Percentiles rank a stretch among this genome's conserved stretches.
Conservation (phyloP, 805 yeast species). For the Pichia heedii region DNA sequence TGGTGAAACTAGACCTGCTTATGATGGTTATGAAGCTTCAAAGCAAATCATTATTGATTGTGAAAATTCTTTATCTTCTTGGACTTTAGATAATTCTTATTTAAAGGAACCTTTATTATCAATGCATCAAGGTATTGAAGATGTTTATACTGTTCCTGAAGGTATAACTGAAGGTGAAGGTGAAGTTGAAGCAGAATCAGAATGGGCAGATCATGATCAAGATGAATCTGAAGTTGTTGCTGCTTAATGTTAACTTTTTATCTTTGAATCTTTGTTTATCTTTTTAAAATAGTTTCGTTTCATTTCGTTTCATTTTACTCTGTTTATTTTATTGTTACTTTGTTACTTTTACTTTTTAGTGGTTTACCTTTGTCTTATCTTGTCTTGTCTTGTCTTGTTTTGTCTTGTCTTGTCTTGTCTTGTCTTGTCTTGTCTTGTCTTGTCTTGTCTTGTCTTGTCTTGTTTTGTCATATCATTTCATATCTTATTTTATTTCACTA, state of each 20-base stretch:
- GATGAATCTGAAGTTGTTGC: slow-evolving; percentile 10
- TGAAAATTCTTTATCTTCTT: slow-evolving; percentile 74
- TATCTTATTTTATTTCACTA: too few relatives aligned
- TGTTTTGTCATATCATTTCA: too few relatives aligned
- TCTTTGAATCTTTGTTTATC: too few relatives aligned
- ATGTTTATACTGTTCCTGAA: slow-evolving; percentile 58
- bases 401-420: too few relatives aligned
- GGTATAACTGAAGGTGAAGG: slow-evolving; percentile 36
- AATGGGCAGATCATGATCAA: slow-evolving; percentile 6
- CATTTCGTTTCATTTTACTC: too few relatives aligned
- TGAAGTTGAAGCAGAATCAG: slow-evolving; percentile 17
- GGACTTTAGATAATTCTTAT: slow-evolving; percentile 95
- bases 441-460: too few relatives aligned
- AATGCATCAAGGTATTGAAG: slow-evolving; percentile 39
- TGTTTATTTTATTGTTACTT: too few relatives aligned
- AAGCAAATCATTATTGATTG: slow-evolving; percentile 82
- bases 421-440: too few relatives aligned
- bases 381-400: too few relatives aligned
- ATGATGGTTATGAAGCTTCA: slow-evolving; percentile 83
- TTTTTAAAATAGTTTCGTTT: too few relatives aligned
- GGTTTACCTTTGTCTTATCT: too few relatives aligned
- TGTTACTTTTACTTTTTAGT: too few relatives aligned
- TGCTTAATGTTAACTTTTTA: background rate
- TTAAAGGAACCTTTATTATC: slow-evolving; percentile 77
- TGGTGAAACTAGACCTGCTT: slow-evolving; percentile 86